phyloP scores from a whole-genome alignment of 148 eudicot genomes.

The Rhododendron mucronatum region DNA sequence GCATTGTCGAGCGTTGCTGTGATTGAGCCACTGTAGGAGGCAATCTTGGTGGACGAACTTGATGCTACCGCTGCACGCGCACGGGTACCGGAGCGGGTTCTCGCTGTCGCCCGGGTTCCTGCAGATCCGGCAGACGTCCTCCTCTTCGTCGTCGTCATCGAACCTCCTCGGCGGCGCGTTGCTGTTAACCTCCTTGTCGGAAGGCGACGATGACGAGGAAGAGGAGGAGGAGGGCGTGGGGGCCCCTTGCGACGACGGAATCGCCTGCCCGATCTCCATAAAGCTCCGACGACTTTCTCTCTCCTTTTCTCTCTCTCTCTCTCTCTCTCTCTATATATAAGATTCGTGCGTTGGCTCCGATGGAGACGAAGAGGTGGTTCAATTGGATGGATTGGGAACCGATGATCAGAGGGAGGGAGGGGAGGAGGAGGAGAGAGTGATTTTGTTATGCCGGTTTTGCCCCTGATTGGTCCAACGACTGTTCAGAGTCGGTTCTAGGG shows the following conservation, averaged over 20 bases:
- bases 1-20: slow-evolving; percentile 89
- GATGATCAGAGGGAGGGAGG: slow-evolving; percentile 6
- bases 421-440: background rate
- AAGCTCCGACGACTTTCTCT: slow-evolving; percentile 22
- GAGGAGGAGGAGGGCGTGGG: slow-evolving; percentile 9
- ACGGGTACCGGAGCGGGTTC: slow-evolving; percentile 78
- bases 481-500: background rate
- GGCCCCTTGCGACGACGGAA: slow-evolving; percentile 9
- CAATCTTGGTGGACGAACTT: slow-evolving; percentile 95
- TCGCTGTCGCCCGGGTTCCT: slow-evolving; percentile 78
- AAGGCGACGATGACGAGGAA: slow-evolving; percentile 17
- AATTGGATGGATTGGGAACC: background rate
- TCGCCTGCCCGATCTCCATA: slow-evolving; percentile 47
- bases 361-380: slow-evolving; percentile 12
- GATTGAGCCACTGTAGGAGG: slow-evolving; percentile 97
- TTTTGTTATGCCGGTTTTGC: background rate
- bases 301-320: background rate
- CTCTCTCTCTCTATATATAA: too few relatives aligned
- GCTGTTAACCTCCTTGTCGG: slow-evolving; percentile 15
- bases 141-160: slow-evolving; percentile 82
- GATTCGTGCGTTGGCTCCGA: background rate
- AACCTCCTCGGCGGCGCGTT: slow-evolving; percentile 12
- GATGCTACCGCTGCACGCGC: slow-evolving; percentile 93
- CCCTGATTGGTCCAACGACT: background rate
- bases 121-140: slow-evolving; percentile 84